A percentile compares a stretch with the other conserved stretches of the same genome.
These are phyloP conservation scores for Lecanosticta acicola DNA, from an alignment of 2,329 filamentous ascomycete species.

Conservation along the genomic window DNA sequence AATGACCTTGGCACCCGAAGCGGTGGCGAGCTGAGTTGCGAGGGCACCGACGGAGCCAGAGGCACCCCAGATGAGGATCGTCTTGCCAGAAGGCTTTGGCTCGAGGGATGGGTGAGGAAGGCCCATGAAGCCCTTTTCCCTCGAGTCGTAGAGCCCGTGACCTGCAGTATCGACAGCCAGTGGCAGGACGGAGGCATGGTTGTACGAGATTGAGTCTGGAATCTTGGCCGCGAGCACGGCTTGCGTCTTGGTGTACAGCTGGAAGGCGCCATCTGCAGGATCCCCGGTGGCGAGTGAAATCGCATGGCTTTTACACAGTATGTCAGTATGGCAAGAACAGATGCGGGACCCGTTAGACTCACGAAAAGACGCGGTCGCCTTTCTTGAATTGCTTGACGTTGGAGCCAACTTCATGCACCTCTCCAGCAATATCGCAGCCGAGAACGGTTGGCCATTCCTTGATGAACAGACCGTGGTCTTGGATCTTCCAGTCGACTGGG, in stretches of 20 bases:
- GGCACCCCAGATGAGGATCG: conserved; percentile 37
- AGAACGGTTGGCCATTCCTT: conserved; percentile 33
- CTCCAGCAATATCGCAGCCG: conserved; percentile 36
- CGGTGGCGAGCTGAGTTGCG: conserved; percentile 33
- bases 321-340: too few species aligned
- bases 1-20: conserved; percentile 33
- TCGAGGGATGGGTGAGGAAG: conserved; percentile 36
- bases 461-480: conserved; percentile 31
- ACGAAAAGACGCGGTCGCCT: conserved; percentile 35
- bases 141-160: conserved; percentile 38
- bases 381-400: conserved; percentile 32
- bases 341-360: too few species aligned
- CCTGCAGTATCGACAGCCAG: conserved; percentile 42
- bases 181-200: conserved; percentile 39
- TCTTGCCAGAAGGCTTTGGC: conserved; percentile 33
- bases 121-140: conserved; percentile 31
- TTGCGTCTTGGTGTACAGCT: conserved; percentile 32
- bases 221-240: conserved; percentile 35
- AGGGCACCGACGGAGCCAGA: conserved; percentile 33
- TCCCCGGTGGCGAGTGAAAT: conserved; percentile 20
- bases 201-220: conserved; percentile 36
- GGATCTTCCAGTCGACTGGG: conserved; percentile 37
- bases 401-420: conserved; percentile 33
- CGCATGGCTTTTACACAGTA: too few species aligned
- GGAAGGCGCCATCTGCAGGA: conserved; percentile 28